phyloP scores from a whole-genome alignment of 148 eudicot genomes.

The Rhododendron molle region DNA sequence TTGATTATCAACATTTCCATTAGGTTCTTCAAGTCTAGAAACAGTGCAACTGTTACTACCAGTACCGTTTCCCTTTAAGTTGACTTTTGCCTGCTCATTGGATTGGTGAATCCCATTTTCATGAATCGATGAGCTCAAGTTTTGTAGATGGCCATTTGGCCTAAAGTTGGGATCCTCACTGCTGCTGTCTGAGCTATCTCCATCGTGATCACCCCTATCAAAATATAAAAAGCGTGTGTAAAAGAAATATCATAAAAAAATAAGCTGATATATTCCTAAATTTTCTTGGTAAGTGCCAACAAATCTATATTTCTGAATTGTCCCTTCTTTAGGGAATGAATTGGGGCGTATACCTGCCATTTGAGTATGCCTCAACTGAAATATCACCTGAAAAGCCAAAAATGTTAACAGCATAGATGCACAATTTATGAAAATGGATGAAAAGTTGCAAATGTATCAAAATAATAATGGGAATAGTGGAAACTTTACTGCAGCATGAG shows the following conservation, averaged over 20 bases:
- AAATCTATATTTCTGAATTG: background rate
- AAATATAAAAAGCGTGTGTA: background rate
- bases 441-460: conserved; percentile 5
- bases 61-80: background rate
- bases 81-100: conserved; percentile 2
- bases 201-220: conserved; percentile 33
- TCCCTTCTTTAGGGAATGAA: background rate
- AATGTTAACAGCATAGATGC: background rate
- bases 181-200: conserved; percentile 20
- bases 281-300: background rate
- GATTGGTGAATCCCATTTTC: conserved; percentile 15
- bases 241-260: background rate
- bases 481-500: conserved; percentile 54
- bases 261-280: background rate
- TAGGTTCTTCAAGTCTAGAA: conserved; percentile 14
- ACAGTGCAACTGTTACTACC: conserved; percentile 7
- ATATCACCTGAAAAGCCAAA: conserved; percentile 49
- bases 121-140: conserved; percentile 17
- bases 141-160: conserved; percentile 18
- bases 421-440: background rate
- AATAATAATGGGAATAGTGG: background rate
- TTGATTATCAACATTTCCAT: conserved; percentile 6
- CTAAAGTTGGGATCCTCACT: conserved; percentile 19
- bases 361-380: conserved; percentile 46
- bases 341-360: conserved; percentile 39